Base-by-base conservation (phyloP, 2,329 filamentous ascomycete species). In the Colletotrichum lini region DNA sequence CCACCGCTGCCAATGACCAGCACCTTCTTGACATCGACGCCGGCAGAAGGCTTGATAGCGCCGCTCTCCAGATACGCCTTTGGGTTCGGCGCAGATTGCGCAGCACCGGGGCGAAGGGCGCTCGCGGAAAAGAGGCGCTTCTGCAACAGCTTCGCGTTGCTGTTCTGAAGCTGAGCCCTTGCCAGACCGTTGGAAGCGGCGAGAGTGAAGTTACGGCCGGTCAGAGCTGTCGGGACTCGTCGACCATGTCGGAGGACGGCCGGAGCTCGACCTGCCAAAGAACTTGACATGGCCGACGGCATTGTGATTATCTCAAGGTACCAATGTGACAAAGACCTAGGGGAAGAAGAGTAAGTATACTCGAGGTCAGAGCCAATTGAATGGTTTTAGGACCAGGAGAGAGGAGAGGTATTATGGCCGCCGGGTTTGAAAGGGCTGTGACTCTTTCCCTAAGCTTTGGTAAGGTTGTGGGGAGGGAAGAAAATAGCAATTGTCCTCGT, bases 1-100 rank as follows among this genome's bases (percentile, higher is more conserved):
- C 96, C 96, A 85, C 96, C 96, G 84, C 92, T 95, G 71, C 96
- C 96, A 86, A 98, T 98, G 77, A 98, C 95, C 73, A 98, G 87
- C 63, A 98, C 96, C 86, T 98, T 98, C 87, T 97, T 97, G 75
- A 98, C 95, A 80, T 98, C 90, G 61, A 98, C 92, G 66, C 93
- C 85, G 78, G 96, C 88, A 78, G 89, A 89, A 70, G 92, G 92
- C 82, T 95, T 93, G 80, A 98, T 92, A 72, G 91, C 93, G 77
- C 95, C 95, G 84, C 94, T 97, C 80, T 94, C 91, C 77, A 98
- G 87, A 83, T 98, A 98, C 73, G 95, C 94, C 84, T 95, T 91
- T 64, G 95, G 90, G 79, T 93, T 94, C 67, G 95, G 94, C 63
- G 94, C 92, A 75, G 91, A 86, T 82, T 96, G 89, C 58, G 88